A percentile compares a stretch with the other conserved stretches of the same genome.
These are phyloP conservation scores for Lasiosphaeria hispida DNA, from an alignment of 495 filamentous ascomycete genomes.

Conservation along the genomic window DNA sequence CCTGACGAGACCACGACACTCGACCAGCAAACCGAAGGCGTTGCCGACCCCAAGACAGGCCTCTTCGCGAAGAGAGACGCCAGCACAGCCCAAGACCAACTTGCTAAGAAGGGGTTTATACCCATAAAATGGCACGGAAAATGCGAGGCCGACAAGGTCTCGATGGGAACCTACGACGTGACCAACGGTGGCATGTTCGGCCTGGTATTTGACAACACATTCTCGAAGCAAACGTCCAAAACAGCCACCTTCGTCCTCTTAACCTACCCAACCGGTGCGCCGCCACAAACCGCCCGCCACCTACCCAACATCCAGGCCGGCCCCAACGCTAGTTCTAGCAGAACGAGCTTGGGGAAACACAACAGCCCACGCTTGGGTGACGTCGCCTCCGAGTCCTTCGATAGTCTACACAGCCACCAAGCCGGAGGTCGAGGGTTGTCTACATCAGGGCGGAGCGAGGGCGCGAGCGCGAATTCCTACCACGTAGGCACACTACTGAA, in stretches of 20 bases:
- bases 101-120: slow-evolving; percentile 81
- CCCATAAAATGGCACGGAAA: slow-evolving; percentile 86
- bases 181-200: slow-evolving; percentile 89
- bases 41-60: slow-evolving; percentile 35
- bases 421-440: slow-evolving; percentile 27
- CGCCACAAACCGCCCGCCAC: slow-evolving; percentile 76
- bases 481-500: slow-evolving; percentile 84
- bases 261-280: slow-evolving; percentile 81
- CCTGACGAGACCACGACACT: slow-evolving; percentile 42
- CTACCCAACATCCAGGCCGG: slow-evolving; percentile 54
- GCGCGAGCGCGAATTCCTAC: slow-evolving; percentile 41
- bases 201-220: slow-evolving; percentile 97
- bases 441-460: slow-evolving; percentile 33
- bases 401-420: slow-evolving; percentile 55
- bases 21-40: slow-evolving; percentile 45
- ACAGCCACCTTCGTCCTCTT: slow-evolving; percentile 90
- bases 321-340: slow-evolving; percentile 45
- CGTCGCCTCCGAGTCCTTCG: slow-evolving; percentile 47
- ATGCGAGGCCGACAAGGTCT: slow-evolving; percentile 95
- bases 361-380: slow-evolving; percentile 37
- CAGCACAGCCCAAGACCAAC: slow-evolving; percentile 72
- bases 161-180: slow-evolving; percentile 85
- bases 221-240: slow-evolving; percentile 93
- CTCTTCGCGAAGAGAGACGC: slow-evolving; percentile 48
- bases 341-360: slow-evolving; percentile 46